Evolutionary conservation across 805 yeast genomes (phyloP), one percentile per base, ranked within the genome.

Genomic region (Spathaspora girioi): DNA sequence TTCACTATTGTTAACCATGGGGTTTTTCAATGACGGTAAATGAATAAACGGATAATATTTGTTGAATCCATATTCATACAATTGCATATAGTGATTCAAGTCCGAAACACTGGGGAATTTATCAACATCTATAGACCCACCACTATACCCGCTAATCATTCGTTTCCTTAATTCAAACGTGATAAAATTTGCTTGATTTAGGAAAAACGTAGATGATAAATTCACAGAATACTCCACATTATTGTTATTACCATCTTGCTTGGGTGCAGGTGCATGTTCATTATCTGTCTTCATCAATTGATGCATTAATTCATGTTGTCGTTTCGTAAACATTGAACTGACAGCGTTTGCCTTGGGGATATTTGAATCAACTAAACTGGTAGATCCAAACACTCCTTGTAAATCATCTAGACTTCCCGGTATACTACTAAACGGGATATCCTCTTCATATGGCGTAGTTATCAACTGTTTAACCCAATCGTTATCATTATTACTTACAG

Each of bases 11-110:
- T 71, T 70, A n/a, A 64, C 70, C 64, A 60, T 57, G 1, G 75
- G 71, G 43, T 63, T 66, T 46, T 65, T 54, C 81, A 75, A 46
- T 79, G 79, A 65, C 18, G 89, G 88, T 45, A 87, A 70, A 67
- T 91, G 97, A 55, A 92, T 81, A 64, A 91, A 90, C 20, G 96
- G 92, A 68, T 89, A 86, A 64, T 87, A 91, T 50, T 81, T 81
- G 70, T 87, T 87, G 68, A 90, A 91, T 61, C 89, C 91, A 48
- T 79, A 76, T 56, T 82, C 88, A 68, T 83, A 92, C 11, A 91
- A 73, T n/a, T 80, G 77, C 58, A 87, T 79, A 65, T 89, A 92
- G 45, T 82, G 79, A 64, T 89, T 91, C 59, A 92, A 70, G 58
- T 91, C 96, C 19, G 81, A 83, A 46, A 86, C 70, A 9, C 84